Conservation (phyloP, 495 filamentous ascomycete species). For the Aspergillus cristatus region DNA sequence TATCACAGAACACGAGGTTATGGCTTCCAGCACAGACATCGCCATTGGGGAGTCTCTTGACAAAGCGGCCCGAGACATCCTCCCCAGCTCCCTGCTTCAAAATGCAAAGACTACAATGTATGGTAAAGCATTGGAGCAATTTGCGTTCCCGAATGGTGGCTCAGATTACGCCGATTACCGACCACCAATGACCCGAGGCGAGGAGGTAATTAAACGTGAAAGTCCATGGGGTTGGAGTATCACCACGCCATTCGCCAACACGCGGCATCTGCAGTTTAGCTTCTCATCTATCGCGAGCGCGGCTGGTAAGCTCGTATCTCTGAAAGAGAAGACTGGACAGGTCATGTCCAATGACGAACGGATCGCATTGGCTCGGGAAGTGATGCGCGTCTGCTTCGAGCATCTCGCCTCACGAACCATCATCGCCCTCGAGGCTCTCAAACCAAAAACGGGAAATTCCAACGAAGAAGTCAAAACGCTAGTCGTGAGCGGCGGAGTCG, state of each 20-base stretch:
- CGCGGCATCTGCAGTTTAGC: constrained; percentile 46
- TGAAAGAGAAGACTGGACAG: constrained; percentile 16
- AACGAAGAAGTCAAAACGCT: constrained; percentile 44
- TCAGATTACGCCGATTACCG: constrained; percentile 45
- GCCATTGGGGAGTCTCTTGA: constrained; percentile 82
- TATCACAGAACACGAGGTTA: constrained; percentile 56
- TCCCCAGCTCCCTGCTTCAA: constrained; percentile 45
- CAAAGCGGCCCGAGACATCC: constrained; percentile 66
- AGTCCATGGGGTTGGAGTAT: constrained; percentile 50
- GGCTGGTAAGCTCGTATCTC: constrained; percentile 36
- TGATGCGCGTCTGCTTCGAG: constrained; percentile 78
- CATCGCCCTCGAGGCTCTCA: constrained; percentile 48
- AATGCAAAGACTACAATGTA: constrained; percentile 55
- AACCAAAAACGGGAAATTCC: constrained; percentile 8
- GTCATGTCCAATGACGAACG: constrained; percentile 39
- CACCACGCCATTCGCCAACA: constrained; percentile 44
- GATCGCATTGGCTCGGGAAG: constrained; percentile 52
- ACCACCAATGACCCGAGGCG: constrained; percentile 41
- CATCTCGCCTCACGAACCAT: constrained; percentile 68
- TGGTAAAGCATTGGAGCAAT: constrained; percentile 57
- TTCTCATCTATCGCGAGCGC: constrained; percentile 55
- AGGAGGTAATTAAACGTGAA: constrained; percentile 37
- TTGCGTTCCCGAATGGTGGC: constrained; percentile 57
- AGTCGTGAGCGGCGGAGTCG: constrained; percentile 85
- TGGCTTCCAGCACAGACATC: constrained; percentile 63